Evolutionary conservation across 441 rosid genomes (phyloP), one percentile per base, ranked within the genome.

Genomic region (Francoa sonchifolia): DNA sequence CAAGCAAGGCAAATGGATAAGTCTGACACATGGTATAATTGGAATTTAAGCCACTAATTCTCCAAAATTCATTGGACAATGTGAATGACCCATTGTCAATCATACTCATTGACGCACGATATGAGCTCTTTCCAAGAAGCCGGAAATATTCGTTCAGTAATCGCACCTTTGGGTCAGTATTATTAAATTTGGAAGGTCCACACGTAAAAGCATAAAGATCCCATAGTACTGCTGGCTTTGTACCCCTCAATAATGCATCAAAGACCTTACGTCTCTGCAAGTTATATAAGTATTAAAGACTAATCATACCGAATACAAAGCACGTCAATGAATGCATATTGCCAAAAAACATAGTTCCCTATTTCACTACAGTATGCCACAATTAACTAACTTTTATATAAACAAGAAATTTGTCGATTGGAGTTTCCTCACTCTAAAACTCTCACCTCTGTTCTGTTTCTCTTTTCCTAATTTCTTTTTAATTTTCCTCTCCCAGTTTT

Each of bases 61-160:
- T 86, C 97, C 95, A 92, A 48, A 71, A 54, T 34, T 79, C 84
- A 74, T 79, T 87, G 52, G 82, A 84, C 51, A 69, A 16, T 48
- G 74, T 38, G 63, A 73, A 92, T 8, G 94, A 77, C 11, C 74
- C 73, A n/a, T 70, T 60, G 54, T 81, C 80, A 55, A 83, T 67
- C 89, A 87, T 74, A 38, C 55, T 54, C 73, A 48, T 71, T 11
- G 99, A 75, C 25, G 89, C 92, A 47, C 28, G 55, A 43, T 17
- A 33, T 27, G 80, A 71, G 50, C 64, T 54, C 60, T 60, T 72
- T 51, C 94, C 82, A 37, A 92, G 76, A 60, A 87, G 94, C 52
- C 97, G 95, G 44, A 83, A 87, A 60, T 79, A 92, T 68, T 92
- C 99, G 61, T 77, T 79, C 77, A 92, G 65, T 68, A 92, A 57